Conservation (phyloP, 129 eudicot species). For the Artemisia argyi region DNA sequence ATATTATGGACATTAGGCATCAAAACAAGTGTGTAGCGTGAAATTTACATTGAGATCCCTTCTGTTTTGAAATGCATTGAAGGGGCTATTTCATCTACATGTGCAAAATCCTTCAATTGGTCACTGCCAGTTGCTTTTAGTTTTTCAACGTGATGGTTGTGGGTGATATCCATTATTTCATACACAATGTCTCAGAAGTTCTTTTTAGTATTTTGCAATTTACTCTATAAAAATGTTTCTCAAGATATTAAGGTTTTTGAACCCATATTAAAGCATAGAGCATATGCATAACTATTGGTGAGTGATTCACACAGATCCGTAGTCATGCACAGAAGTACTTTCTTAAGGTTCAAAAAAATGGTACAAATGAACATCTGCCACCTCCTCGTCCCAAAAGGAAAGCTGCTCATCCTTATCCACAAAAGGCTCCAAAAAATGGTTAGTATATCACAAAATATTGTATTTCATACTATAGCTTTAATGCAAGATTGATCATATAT, state of each 20-base stretch:
- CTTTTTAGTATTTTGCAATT: background rate
- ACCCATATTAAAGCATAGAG: conserved; percentile 1
- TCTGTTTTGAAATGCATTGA: conserved; percentile 2
- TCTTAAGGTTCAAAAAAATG: conserved; percentile 88
- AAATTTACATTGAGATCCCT: conserved; percentile 2
- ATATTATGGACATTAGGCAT: conserved; percentile 9
- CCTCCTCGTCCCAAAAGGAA: conserved; percentile 97
- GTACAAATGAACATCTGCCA: conserved; percentile 91
- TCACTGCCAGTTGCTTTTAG: conserved; percentile 3
- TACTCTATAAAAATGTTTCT: conserved; percentile 6
- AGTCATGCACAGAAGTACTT: conserved; percentile 97
- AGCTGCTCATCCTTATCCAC: conserved; percentile 98
- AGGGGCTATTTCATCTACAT: conserved; percentile 12
- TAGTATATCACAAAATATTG: conserved; percentile 1
- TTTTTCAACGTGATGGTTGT: conserved; percentile 6
- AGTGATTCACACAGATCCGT: conserved; percentile 61
- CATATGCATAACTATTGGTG: conserved; percentile 6
- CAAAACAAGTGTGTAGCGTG: background rate
- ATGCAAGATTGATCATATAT: conserved; percentile 9
- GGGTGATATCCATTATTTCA: background rate
- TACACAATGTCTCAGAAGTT: background rate
- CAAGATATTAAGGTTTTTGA: background rate
- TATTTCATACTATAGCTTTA: background rate
- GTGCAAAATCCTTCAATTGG: conserved; percentile 9
- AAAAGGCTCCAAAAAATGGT: conserved; percentile 90